phyloP scores from a whole-genome alignment of 352 stramenopile genomes.

The Phytophthora idaei region DNA sequence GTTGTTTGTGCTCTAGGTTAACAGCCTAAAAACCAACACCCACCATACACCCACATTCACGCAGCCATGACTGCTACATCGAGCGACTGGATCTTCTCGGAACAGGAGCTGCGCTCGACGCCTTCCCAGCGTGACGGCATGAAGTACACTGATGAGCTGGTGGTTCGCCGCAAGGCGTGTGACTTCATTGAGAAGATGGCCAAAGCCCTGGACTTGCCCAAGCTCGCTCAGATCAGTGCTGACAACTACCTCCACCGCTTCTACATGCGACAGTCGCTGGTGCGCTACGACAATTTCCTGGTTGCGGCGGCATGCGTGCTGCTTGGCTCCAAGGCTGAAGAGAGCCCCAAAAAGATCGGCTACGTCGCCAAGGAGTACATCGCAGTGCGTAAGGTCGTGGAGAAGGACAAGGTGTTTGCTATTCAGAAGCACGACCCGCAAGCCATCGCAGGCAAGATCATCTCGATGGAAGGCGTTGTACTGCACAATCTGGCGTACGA shows the following conservation, averaged over 20 bases:
- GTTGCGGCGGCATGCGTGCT: constrained; percentile 84
- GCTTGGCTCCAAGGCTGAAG: constrained; percentile 85
- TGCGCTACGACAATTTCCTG: constrained; percentile 87
- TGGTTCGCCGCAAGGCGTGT: constrained; percentile 74
- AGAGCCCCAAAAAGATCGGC: constrained; percentile 80
- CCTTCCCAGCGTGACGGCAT: constrained; percentile 80
- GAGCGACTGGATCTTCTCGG: constrained; percentile 81
- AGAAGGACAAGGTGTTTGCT: constrained; percentile 80
- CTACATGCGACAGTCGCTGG: constrained; percentile 84
- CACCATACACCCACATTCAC: background rate
- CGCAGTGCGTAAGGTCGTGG: constrained; percentile 61
- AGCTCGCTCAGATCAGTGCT: constrained; percentile 83
- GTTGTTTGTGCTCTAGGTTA: constrained; percentile 15
- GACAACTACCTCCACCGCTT: constrained; percentile 91
- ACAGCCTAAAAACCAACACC: constrained; percentile 12
- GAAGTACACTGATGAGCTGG: constrained; percentile 74
- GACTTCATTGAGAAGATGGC: constrained; percentile 89
- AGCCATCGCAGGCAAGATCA: constrained; percentile 71
- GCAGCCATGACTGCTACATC: constrained; percentile 33
- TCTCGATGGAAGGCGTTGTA: constrained; percentile 86
- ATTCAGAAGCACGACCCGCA: constrained; percentile 81
- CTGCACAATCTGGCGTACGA: constrained; percentile 87
- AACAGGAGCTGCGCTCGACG: constrained; percentile 64
- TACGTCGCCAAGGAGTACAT: constrained; percentile 83
- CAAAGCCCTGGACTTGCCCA: constrained; percentile 77